These are phyloP conservation scores for Sporothrix humicola DNA, from an alignment of 2,329 filamentous ascomycete species.

Conservation along the genomic window DNA sequence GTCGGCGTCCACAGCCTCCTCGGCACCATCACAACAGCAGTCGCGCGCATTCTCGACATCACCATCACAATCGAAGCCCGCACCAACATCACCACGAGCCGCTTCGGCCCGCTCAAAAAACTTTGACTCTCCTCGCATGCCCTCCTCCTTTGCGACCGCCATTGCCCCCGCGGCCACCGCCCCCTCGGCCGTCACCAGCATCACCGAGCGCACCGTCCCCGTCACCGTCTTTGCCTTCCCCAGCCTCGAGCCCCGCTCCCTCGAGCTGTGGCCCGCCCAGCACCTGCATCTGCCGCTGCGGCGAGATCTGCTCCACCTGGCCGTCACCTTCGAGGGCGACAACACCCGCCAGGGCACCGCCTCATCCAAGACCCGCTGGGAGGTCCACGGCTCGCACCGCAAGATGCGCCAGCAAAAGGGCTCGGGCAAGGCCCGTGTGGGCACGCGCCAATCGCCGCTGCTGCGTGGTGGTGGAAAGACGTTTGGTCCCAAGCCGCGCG, in stretches of 20 bases:
- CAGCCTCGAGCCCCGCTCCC: slow-evolving; percentile 78
- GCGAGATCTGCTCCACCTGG: slow-evolving; percentile 89
- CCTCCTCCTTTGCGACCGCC: slow-evolving; percentile 12
- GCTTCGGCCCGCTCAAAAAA: background rate
- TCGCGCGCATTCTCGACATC: slow-evolving; percentile 15
- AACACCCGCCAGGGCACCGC: slow-evolving; percentile 85
- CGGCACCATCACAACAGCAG: slow-evolving; percentile 9
- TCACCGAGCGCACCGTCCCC: slow-evolving; percentile 72
- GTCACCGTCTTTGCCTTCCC: slow-evolving; percentile 92
- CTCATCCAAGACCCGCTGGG: slow-evolving; percentile 76
- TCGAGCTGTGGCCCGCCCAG: slow-evolving; percentile 78
- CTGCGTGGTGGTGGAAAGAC: slow-evolving; percentile 83
- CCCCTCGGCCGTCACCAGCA: slow-evolving; percentile 17
- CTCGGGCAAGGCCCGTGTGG: slow-evolving; percentile 76
- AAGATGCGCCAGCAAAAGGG: slow-evolving; percentile 92
- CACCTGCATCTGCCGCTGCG: slow-evolving; percentile 88
- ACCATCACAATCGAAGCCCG: slow-evolving; percentile 7
- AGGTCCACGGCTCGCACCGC: slow-evolving; percentile 80
- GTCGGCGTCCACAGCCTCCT: background rate
- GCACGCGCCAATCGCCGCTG: slow-evolving; percentile 81
- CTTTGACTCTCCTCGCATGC: background rate
- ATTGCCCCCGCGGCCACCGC: slow-evolving; percentile 7
- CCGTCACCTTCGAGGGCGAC: slow-evolving; percentile 92
- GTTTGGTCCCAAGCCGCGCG: slow-evolving; percentile 88
- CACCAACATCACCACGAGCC: background rate